Evolutionary conservation across 2,329 filamentous ascomycete genomes (phyloP), one percentile per base, ranked within the genome.

Genomic region (Ophidiomyces ophidiicola): DNA sequence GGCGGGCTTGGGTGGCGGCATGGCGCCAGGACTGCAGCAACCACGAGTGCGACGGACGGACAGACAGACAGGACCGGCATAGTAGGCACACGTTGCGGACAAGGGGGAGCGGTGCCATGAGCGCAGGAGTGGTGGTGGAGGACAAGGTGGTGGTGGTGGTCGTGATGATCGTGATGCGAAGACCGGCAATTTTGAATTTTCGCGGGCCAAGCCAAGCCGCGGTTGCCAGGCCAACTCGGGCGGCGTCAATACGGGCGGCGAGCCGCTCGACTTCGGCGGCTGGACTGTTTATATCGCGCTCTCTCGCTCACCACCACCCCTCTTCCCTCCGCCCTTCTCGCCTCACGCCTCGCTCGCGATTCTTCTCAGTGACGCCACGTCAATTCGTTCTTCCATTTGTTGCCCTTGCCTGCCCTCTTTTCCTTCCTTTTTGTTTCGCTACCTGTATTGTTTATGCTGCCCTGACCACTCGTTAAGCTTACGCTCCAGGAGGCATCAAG

Each of bases 21-120:
- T 49, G 48, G 43, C 60, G 55, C 12, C 52, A 46, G 28, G 52
- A 42, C 43, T 59, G 55, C 50, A n/a, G n/a, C n/a, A n/a, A n/a
- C n/a, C n/a, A n/a, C n/a, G n/a, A n/a, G n/a, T n/a, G n/a, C n/a
- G n/a, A n/a, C n/a, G n/a, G n/a, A n/a, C n/a, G n/a, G n/a, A n/a
- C n/a, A n/a, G n/a, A n/a, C n/a, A 26, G 15, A 17, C 8, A 28
- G 30, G 31, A 12, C 40, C 54, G 55, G 41, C 58, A 60, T 24
- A 55, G 45, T 31, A 58, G 49, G 46, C 58, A 61, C 47, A 56
- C 46, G 24, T 12, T 6, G 2, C 18, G 26, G 14, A 21, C 19
- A 3, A 25, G n/a, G 10, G 17, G 14, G 2, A 32, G 15, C 4
- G 34, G 10, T 26, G 29, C 18, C 41, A 32, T 34, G 41, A 15